A percentile compares a stretch with the other conserved stretches of the same genome.
Conservation (phyloP, 164 flowering plant species). For the Kingdonia uniflora region DNA sequence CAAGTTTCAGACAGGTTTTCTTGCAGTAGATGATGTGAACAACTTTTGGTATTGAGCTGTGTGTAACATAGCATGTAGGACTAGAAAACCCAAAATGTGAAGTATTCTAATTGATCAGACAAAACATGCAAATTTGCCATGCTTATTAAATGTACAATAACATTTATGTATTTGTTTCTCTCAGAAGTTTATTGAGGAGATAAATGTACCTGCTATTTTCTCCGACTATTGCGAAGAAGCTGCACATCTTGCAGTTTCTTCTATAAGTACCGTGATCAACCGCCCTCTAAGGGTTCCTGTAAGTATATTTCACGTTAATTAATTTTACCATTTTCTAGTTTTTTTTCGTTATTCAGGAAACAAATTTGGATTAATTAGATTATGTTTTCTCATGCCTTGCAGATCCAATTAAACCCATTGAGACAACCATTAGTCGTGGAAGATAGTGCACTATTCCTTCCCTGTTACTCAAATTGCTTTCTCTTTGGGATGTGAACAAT, state of each 20-base stretch:
- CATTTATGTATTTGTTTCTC: background rate
- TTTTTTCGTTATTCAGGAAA: no score
- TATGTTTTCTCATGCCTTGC: conserved; percentile 13
- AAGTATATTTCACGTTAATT: conserved; percentile 7
- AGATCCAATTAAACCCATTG: conserved; percentile 91
- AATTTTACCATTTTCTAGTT: no score
- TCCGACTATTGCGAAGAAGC: conserved; percentile 98
- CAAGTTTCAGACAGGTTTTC: no score
- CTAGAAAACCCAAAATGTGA: no score
- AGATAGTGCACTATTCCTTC: conserved; percentile 56
- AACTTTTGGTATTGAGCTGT: no score
- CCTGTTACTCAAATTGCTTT: conserved; percentile 88
- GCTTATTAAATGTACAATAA: no score
- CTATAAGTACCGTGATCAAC: conserved; percentile 43
- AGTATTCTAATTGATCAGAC: no score
- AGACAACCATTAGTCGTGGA: conserved; percentile 83
- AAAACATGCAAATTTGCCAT: no score
- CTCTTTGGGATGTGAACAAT: conserved; percentile 62
- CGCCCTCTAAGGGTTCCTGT: conserved; percentile 45
- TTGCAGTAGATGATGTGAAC: no score
- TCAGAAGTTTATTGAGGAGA: conserved; percentile 65
- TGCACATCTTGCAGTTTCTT: conserved; percentile 60
- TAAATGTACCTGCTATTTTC: conserved; percentile 61
- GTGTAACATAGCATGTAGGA: no score
- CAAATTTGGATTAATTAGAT: no score